Conservation (phyloP, 192 early-diverging fungal genomes). For the Umbelopsis ramanniana region DNA sequence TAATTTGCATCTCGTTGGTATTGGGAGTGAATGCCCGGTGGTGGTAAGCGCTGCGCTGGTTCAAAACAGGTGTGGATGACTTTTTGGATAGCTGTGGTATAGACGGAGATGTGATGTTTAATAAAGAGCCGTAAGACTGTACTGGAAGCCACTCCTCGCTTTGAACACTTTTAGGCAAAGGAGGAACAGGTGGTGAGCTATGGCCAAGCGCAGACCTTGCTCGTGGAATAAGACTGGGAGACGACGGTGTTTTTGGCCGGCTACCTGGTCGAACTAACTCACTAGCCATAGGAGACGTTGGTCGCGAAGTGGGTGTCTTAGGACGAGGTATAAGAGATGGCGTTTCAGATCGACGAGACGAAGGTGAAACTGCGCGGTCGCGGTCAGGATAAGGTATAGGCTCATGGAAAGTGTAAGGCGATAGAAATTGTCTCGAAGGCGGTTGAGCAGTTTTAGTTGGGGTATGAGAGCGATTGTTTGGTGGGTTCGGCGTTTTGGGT, state of each 20-base stretch:
- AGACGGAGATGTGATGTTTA: constrained; percentile 3
- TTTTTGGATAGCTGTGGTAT: constrained; percentile 18
- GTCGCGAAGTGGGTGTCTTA: constrained; percentile 29
- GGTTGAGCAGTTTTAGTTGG: not conserved
- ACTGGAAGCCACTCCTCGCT: constrained; percentile 14
- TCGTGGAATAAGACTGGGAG: constrained; percentile 35
- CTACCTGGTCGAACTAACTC: constrained; percentile 8
- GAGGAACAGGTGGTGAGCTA: constrained; percentile 7
- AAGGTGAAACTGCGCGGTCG: constrained; percentile 26
- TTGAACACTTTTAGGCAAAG: constrained; percentile 7
- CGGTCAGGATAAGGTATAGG: constrained; percentile 22
- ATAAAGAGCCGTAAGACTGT: constrained; percentile 8
- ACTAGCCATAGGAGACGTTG: constrained; percentile 11
- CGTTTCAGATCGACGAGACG: constrained; percentile 24
- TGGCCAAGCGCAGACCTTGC: constrained; percentile 33
- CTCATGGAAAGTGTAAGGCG: constrained; percentile 3
- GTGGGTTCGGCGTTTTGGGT: constrained; percentile 16
- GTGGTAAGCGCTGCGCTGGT: constrained; percentile 2
- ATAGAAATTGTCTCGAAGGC: not conserved
- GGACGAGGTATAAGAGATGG: constrained; percentile 46
- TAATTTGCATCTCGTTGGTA: constrained; percentile 26
- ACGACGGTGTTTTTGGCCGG: constrained; percentile 3
- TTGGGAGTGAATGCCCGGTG: not conserved
- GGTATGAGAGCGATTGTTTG: constrained; percentile 19
- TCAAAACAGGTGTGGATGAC: constrained; percentile 25